A percentile compares a stretch with the other conserved stretches of the same genome.
Evolutionary conservation across 768 basidiomycete genomes (phyloP).

Genomic region (Lyophyllum atratum): DNA sequence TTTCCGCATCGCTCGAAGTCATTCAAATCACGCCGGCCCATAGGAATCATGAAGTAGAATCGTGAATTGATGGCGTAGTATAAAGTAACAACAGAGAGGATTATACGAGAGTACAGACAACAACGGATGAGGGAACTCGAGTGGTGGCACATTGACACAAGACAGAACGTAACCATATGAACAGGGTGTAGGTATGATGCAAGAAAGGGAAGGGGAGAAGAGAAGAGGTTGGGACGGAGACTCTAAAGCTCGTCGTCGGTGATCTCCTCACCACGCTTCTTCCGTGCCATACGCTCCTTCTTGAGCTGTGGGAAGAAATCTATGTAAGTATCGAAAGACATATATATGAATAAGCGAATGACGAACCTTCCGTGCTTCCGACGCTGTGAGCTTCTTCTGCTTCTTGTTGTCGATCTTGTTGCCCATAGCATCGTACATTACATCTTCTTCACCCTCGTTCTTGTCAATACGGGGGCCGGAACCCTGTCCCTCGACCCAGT

Average conservation of each 20-base stretch:
- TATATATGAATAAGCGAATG: not conserved
- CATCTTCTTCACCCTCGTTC: slow-evolving; percentile 89
- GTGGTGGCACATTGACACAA: slow-evolving; percentile 15
- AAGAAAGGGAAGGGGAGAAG: slow-evolving; percentile 4
- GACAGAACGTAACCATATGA: slow-evolving; percentile 6
- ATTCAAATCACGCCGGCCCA: no score
- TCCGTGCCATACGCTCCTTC: slow-evolving; percentile 94
- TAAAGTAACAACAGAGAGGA: slow-evolving; percentile 9
- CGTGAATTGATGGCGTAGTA: slow-evolving; percentile 7
- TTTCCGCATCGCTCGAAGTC: no score
- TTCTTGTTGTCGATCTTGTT: slow-evolving; percentile 92
- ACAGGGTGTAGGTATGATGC: slow-evolving; percentile 5
- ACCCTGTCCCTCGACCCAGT: slow-evolving; percentile 99
- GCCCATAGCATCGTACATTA: slow-evolving; percentile 94
- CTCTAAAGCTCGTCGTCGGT: slow-evolving; percentile 65
- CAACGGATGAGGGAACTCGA: slow-evolving; percentile 5
- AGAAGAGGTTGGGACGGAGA: not conserved
- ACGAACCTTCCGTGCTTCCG: slow-evolving; percentile 78
- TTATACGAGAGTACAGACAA: slow-evolving; percentile 20
- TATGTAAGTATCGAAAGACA: slow-evolving; percentile 11
- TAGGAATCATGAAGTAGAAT: slow-evolving; percentile 10
- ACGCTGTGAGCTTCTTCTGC: slow-evolving; percentile 80
- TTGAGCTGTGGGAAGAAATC: slow-evolving; percentile 46
- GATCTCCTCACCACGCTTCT: slow-evolving; percentile 83
- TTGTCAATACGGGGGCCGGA: slow-evolving; percentile 94